Conservation (phyloP, 345 rosid genomes). For the Brassica rapa region DNA sequence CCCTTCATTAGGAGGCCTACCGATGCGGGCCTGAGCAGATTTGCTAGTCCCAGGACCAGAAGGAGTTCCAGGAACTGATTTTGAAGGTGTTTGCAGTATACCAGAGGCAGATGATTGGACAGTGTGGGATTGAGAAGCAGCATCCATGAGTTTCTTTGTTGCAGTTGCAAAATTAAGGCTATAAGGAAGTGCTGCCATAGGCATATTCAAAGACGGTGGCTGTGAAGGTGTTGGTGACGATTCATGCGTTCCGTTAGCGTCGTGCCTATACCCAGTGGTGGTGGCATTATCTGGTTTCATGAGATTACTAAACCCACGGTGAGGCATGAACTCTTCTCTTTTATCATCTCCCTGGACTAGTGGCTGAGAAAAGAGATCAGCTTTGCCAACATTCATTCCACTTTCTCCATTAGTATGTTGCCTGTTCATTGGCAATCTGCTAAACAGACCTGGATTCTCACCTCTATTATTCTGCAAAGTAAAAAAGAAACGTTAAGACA, state of each 20-base stretch:
- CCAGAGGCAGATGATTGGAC: constrained; percentile 57
- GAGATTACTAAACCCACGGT: constrained; percentile 38
- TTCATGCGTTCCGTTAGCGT: constrained; percentile 53
- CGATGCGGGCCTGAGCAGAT: constrained; percentile 54
- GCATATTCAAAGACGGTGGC: constrained; percentile 65
- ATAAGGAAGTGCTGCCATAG: constrained; percentile 50
- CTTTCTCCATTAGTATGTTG: constrained; percentile 45
- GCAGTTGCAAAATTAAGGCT: constrained; percentile 47
- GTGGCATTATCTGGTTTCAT: constrained; percentile 39
- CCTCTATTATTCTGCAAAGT: constrained; percentile 45
- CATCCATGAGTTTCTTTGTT: constrained; percentile 52
- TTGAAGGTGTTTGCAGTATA: constrained; percentile 59
- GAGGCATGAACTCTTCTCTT: constrained; percentile 47
- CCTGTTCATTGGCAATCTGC: constrained; percentile 40
- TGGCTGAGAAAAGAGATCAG: constrained; percentile 49
- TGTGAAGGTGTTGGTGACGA: constrained; percentile 57
- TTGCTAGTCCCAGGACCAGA: constrained; percentile 48
- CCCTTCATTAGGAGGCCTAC: constrained; percentile 86
- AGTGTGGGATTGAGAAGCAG: constrained; percentile 44
- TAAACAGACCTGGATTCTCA: constrained; percentile 50
- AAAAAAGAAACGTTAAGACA: not conserved
- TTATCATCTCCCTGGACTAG: constrained; percentile 43
- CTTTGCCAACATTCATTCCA: constrained; percentile 42
- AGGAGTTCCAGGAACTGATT: constrained; percentile 39
- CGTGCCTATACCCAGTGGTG: constrained; percentile 43